These are phyloP conservation scores for Trametes maxima DNA, from an alignment of 768 basidiomycete species.

Conservation along the genomic window DNA sequence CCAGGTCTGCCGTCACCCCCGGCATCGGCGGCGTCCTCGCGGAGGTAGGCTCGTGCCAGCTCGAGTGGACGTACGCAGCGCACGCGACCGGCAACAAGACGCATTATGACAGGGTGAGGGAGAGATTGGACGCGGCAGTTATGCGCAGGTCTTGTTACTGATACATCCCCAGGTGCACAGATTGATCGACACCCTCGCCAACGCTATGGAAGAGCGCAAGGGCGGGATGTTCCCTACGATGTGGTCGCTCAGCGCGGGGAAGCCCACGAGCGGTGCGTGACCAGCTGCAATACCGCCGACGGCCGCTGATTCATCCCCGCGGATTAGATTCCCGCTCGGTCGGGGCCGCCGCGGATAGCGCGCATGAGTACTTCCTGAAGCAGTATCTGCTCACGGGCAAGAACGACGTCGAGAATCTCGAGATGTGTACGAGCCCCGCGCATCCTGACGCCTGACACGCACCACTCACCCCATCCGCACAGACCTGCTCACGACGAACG, in stretches of 20 bases:
- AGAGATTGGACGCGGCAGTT: neutral
- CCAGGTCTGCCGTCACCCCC: constrained; percentile 42
- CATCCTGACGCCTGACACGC: neutral
- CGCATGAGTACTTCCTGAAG: constrained; percentile 78
- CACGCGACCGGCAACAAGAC: constrained; percentile 71
- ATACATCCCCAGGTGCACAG: constrained; percentile 43
- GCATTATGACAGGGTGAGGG: constrained; percentile 56
- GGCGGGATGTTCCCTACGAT: constrained; percentile 66
- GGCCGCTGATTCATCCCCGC: neutral
- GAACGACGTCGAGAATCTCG: constrained; percentile 58
- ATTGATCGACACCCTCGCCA: constrained; percentile 50
- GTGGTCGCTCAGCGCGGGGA: constrained; percentile 55
- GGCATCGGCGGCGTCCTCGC: constrained; percentile 57
- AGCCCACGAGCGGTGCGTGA: constrained; percentile 49
- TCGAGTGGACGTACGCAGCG: constrained; percentile 86
- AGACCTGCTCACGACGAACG: constrained; percentile 66
- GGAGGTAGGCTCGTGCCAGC: constrained; percentile 79
- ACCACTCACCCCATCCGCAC: neutral
- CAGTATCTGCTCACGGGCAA: constrained; percentile 68
- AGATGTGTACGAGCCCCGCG: constrained; percentile 57
- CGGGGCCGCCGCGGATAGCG: constrained; percentile 70
- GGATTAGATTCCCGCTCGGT: constrained; percentile 45
- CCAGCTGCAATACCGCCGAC: neutral
- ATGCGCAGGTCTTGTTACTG: neutral
- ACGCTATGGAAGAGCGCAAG: constrained; percentile 46